Evolutionary conservation across 495 filamentous ascomycete genomes (phyloP).

Genomic region (Penicillium salamii): DNA sequence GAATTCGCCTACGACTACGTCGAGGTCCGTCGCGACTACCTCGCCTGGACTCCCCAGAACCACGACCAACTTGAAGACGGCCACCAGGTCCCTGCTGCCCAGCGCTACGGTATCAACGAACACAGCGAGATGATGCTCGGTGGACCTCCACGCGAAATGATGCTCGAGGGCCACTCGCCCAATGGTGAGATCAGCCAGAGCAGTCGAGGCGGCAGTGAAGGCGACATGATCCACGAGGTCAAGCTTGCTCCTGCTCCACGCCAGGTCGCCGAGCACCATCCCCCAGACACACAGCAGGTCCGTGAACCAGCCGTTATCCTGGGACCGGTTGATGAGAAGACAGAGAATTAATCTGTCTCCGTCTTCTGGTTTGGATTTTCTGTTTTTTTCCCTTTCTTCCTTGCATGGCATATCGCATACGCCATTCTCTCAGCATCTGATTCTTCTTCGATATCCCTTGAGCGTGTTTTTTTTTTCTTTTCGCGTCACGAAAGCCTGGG

Average conservation of each 20-base stretch:
- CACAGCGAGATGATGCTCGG: slow-evolving; percentile 73
- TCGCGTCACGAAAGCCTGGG: slow-evolving; percentile 23
- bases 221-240: slow-evolving; percentile 36
- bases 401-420: slow-evolving; percentile 7
- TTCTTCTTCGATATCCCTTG: slow-evolving; percentile 27
- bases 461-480: slow-evolving; percentile 30
- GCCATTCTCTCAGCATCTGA: slow-evolving; percentile 7
- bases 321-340: slow-evolving; percentile 27
- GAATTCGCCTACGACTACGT: slow-evolving; percentile 99
- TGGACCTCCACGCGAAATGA: slow-evolving; percentile 57
- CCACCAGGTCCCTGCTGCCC: slow-evolving; percentile 61
- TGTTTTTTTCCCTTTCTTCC: slow-evolving; percentile 1
- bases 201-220: slow-evolving; percentile 35
- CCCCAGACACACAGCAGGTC: slow-evolving; percentile 19
- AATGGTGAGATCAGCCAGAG: slow-evolving; percentile 46
- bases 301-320: slow-evolving; percentile 9
- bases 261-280: slow-evolving; percentile 33
- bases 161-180: slow-evolving; percentile 57
- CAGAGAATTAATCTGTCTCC: slow-evolving; percentile 7
- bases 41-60: slow-evolving; percentile 93
- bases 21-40: slow-evolving; percentile 94
- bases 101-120: slow-evolving; percentile 78
- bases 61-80: slow-evolving; percentile 58
- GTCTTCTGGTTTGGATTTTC: not conserved
- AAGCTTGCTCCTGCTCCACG: slow-evolving; percentile 35